These are phyloP conservation scores for Zygosaccharomyces sapae DNA, from an alignment of 1,139 yeast genomes.

Conservation along the genomic window DNA sequence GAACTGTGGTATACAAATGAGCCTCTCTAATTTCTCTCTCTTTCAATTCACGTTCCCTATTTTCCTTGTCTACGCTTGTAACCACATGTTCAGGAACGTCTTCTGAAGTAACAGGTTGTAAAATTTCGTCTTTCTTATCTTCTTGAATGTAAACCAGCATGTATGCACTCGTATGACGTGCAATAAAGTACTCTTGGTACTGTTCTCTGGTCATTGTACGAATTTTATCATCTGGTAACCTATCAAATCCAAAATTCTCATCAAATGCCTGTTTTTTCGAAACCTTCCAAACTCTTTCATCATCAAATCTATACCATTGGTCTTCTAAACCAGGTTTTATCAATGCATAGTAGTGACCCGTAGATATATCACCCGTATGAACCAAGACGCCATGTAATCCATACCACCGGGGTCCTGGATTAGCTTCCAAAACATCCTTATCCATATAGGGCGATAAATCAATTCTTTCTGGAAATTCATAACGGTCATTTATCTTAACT, in stretches of 20 bases:
- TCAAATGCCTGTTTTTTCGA: conserved; percentile 81
- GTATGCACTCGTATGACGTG: conserved; percentile 90
- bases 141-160: conserved; percentile 92
- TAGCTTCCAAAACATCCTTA: conserved; percentile 47
- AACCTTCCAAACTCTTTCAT: conserved; percentile 87
- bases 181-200: conserved; percentile 58
- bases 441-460: conserved; percentile 79
- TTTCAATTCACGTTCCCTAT: conserved; percentile 50
- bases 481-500: conserved; percentile 87
- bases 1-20: conserved; percentile 62
- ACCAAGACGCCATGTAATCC: conserved; percentile 89
- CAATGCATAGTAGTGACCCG: conserved; percentile 95
- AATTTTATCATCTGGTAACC: conserved; percentile 46
- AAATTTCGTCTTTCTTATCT: conserved; percentile 51
- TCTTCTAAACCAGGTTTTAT: conserved; percentile 71
- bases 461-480: conserved; percentile 81
- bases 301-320: conserved; percentile 90
- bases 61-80: conserved; percentile 58
- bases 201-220: conserved; percentile 52
- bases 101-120: conserved; percentile 53
- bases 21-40: conserved; percentile 74
- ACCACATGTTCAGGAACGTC: conserved; percentile 72
- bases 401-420: conserved; percentile 66
- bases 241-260: conserved; percentile 85
- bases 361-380: conserved; percentile 91